Evolutionary conservation across 2,329 filamentous ascomycete species (phyloP).

Genomic region (Pseudocercospora vitis): DNA sequence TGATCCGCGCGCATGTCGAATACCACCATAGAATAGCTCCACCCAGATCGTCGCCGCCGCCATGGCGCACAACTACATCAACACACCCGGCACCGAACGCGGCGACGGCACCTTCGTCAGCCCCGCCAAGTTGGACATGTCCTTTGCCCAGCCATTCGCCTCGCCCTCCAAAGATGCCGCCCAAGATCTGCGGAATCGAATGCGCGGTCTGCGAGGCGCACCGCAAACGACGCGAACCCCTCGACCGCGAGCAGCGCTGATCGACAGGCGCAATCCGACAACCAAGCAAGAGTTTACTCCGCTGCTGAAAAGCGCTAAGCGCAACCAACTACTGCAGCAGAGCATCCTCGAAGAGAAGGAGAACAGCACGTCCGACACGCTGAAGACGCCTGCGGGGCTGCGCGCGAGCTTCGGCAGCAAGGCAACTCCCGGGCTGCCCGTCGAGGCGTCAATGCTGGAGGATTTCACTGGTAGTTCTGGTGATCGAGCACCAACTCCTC

Average conservation of each 20-base stretch:
- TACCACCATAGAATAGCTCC: slow-evolving; percentile 12
- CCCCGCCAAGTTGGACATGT: slow-evolving; percentile 65
- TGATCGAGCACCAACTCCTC: slow-evolving; percentile 64
- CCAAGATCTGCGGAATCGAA: slow-evolving; percentile 69
- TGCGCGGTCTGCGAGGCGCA: slow-evolving; percentile 63
- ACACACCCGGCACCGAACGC: slow-evolving; percentile 81
- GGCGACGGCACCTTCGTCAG: slow-evolving; percentile 81
- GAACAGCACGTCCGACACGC: slow-evolving; percentile 44
- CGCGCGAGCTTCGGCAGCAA: slow-evolving; percentile 58
- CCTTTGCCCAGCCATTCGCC: slow-evolving; percentile 82
- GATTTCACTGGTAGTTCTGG: slow-evolving; percentile 64
- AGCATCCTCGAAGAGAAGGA: slow-evolving; percentile 41
- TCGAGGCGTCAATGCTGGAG: slow-evolving; percentile 69
- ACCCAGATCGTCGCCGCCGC: slow-evolving; percentile 18
- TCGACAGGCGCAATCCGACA: slow-evolving; percentile 61
- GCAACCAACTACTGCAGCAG: slow-evolving; percentile 57
- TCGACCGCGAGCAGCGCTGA: slow-evolving; percentile 68
- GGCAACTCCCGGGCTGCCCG: slow-evolving; percentile 72
- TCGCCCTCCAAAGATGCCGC: slow-evolving; percentile 71
- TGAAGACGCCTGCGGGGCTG: slow-evolving; percentile 67
- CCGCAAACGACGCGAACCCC: slow-evolving; percentile 57
- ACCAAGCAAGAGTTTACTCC: slow-evolving; percentile 84
- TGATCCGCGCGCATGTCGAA: slow-evolving; percentile 18
- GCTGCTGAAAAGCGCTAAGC: slow-evolving; percentile 77
- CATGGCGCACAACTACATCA: slow-evolving; percentile 58